Base-by-base conservation (phyloP, 75 land plant species). In the Selaginella moellendorffii region DNA sequence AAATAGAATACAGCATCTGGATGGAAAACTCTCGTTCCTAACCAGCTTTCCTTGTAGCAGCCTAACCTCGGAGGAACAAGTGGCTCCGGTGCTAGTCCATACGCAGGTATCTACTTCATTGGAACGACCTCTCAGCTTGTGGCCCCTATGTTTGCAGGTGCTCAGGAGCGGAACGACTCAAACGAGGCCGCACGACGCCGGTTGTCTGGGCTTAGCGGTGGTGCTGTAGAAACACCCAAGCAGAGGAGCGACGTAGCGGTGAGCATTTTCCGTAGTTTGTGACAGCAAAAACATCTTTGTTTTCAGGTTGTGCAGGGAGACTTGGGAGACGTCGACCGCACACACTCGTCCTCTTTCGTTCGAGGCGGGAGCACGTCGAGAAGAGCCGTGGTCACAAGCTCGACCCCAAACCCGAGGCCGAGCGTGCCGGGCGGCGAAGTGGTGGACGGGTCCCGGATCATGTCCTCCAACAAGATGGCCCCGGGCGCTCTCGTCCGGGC, bases 341-440 rank as follows among this genome's bases (percentile, higher is more conserved):
- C 78, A 77, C 84, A 81, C 72, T 54, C 79, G 24, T 58, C 66
- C 1, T 77, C 78, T n/a, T n/a, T n/a, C 59, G 69, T 61, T 19
- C 78, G 83, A 25, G 74, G 80, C 30, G 78, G 85, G 27, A 79
- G 83, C 72, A 83, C 92, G 2, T 82, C 85, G 31, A 76, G 88
- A 61, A 78, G 85, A 66, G 73, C 80, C 36, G 88, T 73, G 25
- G 67, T 80, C 26, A 74, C 85, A 18, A 64, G 54, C 46, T 5
- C 46, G 46, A 68, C 24, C n/a, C n/a, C n/a, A n/a, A n/a, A n/a
- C n/a, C n/a, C n/a, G n/a, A n/a, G n/a, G n/a, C n/a, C n/a, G n/a
- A n/a, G n/a, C n/a, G n/a, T n/a, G n/a, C n/a, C n/a, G n/a, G n/a
- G n/a, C n/a, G n/a, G n/a, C n/a, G n/a, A n/a, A n/a, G n/a, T n/a